Evolutionary conservation across 31 red algal species (phyloP), one percentile per base, ranked within the genome.

Genomic region (Odonthalia washingtoniensis): DNA sequence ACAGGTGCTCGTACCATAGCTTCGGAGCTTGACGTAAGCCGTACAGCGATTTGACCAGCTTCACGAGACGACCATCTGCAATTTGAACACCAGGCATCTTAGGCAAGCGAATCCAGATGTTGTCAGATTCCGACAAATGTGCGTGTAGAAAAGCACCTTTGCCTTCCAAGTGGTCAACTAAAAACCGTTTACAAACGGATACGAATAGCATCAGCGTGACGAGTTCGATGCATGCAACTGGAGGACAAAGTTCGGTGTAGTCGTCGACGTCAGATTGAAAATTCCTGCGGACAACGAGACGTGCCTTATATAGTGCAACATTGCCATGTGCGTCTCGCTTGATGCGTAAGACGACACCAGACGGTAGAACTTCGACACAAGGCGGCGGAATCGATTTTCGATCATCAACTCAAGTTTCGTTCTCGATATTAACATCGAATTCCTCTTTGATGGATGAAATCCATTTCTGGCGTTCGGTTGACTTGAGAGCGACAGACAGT

Each of bases 1-100:
- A n/a, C n/a, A n/a, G n/a, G n/a, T n/a, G n/a, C n/a, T n/a, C n/a
- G n/a, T n/a, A n/a, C n/a, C n/a, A n/a, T n/a, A n/a, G n/a, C n/a
- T n/a, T n/a, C n/a, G n/a, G n/a, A n/a, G n/a, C n/a, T n/a, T n/a
- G n/a, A n/a, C n/a, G n/a, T n/a, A n/a, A 31, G 86, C 75, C 49
- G 64, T 80, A 77, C 86, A 81, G 44, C 32, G 41, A 77, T 53
- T 87, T 87, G 1, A 75, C 2, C 14, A 87, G 73, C 17, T 78
- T 66, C 5, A 78, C 61, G 62, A 35, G 39, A 17, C 41, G 28
- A 3, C 80, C 80, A 6, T 34, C 28, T 16, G 80, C 80, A 41
- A 24, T 18, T 41, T 33, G 9, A 36, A 83, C 40, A 17, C 62
- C 60, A 21, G 52, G 61, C 0, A 83, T 83, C 30, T 28, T 37